phyloP scores from a whole-genome alignment of 1,284 basidiomycete genomes.

The Malassezia pachydermatis region DNA sequence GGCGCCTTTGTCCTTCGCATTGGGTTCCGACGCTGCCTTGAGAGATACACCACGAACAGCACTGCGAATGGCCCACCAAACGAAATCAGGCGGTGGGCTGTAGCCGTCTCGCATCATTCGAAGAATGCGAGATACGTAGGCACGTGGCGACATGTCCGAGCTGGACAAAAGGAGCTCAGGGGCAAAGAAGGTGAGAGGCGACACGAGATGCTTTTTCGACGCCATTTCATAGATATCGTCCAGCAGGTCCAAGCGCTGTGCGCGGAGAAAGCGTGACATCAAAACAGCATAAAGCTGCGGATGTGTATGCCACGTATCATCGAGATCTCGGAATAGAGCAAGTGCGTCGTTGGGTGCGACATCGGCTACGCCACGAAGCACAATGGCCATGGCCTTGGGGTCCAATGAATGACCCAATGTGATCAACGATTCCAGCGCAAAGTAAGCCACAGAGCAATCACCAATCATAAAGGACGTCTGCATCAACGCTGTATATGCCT shows the following conservation, averaged over 20 bases:
- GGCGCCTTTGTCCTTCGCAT: neutral
- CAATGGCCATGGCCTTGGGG: conserved; percentile 9
- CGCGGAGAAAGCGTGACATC: neutral
- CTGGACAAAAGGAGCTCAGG: neutral
- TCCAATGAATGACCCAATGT: neutral
- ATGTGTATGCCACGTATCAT: neutral
- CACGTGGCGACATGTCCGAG: neutral
- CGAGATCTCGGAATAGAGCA: neutral
- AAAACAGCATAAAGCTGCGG: conserved; percentile 14
- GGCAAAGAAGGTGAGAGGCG: neutral
- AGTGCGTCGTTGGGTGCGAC: neutral
- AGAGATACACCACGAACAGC: conserved; percentile 8
- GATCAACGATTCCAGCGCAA: neutral
- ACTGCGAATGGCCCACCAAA: conserved; percentile 11
- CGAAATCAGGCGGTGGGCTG: neutral
- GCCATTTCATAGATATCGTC: neutral
- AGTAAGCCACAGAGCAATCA: neutral
- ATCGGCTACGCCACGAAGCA: conserved; percentile 12
- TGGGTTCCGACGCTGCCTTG: neutral
- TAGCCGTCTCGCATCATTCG: conserved; percentile 12
- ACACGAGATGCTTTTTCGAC: neutral
- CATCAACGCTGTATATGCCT: conserved; percentile 11
- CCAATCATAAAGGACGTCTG: conserved; percentile 12
- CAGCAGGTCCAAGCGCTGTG: neutral
- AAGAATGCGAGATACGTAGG: neutral